Evolutionary conservation across 2,329 filamentous ascomycete genomes (phyloP).

Genomic region (Colletotrichum filicis): DNA sequence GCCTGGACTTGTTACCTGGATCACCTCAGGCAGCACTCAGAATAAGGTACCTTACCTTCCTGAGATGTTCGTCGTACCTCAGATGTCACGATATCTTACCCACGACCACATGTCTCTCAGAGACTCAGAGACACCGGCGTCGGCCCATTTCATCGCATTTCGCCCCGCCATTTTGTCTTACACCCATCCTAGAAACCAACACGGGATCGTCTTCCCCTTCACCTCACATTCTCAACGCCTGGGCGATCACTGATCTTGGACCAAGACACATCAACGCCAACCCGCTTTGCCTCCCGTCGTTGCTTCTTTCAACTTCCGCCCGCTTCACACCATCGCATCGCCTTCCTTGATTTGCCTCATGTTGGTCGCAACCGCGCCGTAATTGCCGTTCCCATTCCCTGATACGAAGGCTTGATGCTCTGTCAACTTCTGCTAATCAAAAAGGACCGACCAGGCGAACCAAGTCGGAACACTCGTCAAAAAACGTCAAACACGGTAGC

Average conservation of each 20-base stretch:
- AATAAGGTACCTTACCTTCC: no score
- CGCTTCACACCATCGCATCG: neutral
- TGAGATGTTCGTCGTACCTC: no score
- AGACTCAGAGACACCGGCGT: neutral
- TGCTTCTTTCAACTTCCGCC: slow-evolving; percentile 17
- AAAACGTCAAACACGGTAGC: slow-evolving; percentile 27
- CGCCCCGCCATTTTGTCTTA: slow-evolving; percentile 1
- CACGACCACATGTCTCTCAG: no score
- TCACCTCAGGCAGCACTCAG: neutral
- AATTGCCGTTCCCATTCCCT: neutral
- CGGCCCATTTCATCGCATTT: neutral
- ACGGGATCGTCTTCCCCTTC: neutral
- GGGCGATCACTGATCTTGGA: neutral
- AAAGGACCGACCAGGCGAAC: slow-evolving; percentile 6
- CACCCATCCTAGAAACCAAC: neutral
- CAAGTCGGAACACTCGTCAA: slow-evolving; percentile 17
- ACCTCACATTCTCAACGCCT: neutral
- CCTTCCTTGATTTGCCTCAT: neutral
- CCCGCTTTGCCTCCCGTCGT: neutral
- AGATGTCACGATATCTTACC: no score
- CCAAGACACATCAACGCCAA: neutral
- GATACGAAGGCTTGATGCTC: neutral
- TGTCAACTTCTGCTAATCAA: neutral
- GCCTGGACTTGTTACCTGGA: neutral
- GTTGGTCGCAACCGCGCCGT: neutral